Evolutionary conservation across 805 yeast species (phyloP).

Genomic region (Barnettozyma sp.): DNA sequence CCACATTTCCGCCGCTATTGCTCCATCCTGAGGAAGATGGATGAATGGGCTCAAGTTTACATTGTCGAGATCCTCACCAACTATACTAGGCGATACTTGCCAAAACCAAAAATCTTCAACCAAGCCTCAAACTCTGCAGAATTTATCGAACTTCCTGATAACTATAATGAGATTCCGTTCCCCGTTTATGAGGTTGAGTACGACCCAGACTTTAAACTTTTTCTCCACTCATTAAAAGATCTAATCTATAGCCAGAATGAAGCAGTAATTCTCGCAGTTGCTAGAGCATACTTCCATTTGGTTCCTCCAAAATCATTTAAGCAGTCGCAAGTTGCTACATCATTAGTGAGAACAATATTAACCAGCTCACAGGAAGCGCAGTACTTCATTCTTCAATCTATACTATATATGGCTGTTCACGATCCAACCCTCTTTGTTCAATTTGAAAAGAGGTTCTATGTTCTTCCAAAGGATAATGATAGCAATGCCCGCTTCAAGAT

Average conservation of each 20-base stretch:
- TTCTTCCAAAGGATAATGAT: constrained; percentile 47
- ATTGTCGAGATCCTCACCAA: constrained; percentile 57
- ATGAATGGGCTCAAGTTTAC: constrained; percentile 63
- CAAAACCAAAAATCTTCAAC: constrained; percentile 41
- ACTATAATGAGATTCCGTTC: constrained; percentile 32
- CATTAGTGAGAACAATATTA: constrained; percentile 38
- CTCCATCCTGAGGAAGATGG: constrained; percentile 42
- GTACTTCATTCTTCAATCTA: constrained; percentile 39
- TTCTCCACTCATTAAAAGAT: constrained; percentile 40
- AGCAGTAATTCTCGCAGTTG: constrained; percentile 53
- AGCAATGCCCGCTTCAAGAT: constrained; percentile 48
- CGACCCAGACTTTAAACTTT: constrained; percentile 51
- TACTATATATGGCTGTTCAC: constrained; percentile 33
- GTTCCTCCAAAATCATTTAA: constrained; percentile 49
- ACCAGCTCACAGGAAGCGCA: constrained; percentile 30
- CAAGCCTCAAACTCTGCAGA: constrained; percentile 25
- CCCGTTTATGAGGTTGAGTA: constrained; percentile 36
- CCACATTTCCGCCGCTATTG: constrained; percentile 58
- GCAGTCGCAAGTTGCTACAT: constrained; percentile 41
- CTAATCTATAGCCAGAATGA: constrained; percentile 48
- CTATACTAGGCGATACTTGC: constrained; percentile 57
- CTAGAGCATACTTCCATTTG: constrained; percentile 50
- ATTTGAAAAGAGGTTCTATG: constrained; percentile 42
- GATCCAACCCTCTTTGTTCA: constrained; percentile 31
- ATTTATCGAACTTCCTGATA: constrained; percentile 37